Base-by-base conservation (phyloP, 768 basidiomycete species). In the Naganishia friedmannii region DNA sequence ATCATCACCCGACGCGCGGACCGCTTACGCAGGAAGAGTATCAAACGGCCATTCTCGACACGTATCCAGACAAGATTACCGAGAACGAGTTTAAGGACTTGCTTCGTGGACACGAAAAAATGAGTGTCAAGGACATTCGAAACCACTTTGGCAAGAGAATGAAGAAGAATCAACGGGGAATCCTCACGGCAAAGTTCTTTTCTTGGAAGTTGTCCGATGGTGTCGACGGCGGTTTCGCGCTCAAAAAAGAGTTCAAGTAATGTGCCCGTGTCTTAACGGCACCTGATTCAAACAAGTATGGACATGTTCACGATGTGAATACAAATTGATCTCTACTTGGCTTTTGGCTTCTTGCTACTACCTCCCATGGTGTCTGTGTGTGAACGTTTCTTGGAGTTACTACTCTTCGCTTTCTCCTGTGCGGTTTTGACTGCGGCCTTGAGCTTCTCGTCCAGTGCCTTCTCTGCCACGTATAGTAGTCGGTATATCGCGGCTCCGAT, bases 271-370 rank as follows among this genome's bases (percentile, higher is more conserved):
- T 10, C 42, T 8, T 42, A 8, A 42, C 2, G 15, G 15, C 15
- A 15, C 15, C 7, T 15, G 15, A 2, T 10, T 8, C 42, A 42
- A n/a, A n/a, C 1, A n/a, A 51, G 23, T 51, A 4, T 51, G 15
- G 42, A 42, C 42, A 42, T 51, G 48, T 51, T 21, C 23, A 51
- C 12, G 6, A 10, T 17, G 6, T 42, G 32, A n/a, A 55, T 55
- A 34, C 54, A 29, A 29, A 6, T 4, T 34, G 26, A 48, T 53
- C 37, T 58, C 26, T 42, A 29, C n/a, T 53, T 37, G 57, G n/a
- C 42, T 57, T 53, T 69, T 19, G 56, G 34, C 57, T 60, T 69
- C 31, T 69, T 69, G 46, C 57, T 63, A 26, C 60, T 63, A 26
- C 60, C 60, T n/a, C 39, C 60, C 60, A 46, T 63, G 42, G 23